Base-by-base conservation (phyloP, 2,329 filamentous ascomycete genomes). In the Ophiobolus disseminans region DNA sequence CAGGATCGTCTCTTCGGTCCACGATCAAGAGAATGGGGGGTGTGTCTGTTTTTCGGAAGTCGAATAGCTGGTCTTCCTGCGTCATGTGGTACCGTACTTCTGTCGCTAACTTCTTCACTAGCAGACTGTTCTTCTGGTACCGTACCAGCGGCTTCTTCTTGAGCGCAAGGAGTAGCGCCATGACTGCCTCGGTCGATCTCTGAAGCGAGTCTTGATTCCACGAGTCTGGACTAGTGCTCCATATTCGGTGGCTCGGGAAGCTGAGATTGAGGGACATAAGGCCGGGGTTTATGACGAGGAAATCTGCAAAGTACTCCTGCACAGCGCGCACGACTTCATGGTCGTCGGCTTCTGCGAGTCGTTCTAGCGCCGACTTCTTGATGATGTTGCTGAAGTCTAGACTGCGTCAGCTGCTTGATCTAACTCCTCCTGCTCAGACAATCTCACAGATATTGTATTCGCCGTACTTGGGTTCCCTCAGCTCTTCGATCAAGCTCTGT, bases 71-170 rank as follows among this genome's bases (percentile, higher is more conserved):
- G 53, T 97, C 91, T 73, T 99, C 95, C 69, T 97, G 94, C 0
- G 90, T 93, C 66, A 97, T 91, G 59, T 90, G 85, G 73, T 97
- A 97, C 48, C 91, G 86, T 25, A 97, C 85, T 74, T 99, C 94
- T 0, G 89, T 91, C 3, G 93, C 94, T 25, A 99, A 79, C 75
- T 97, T 99, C 76, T 94, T 96, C 1, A 93, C 87, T 56, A 97
- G 73, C 23, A 91, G 76, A 66, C 94, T 99, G 69, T 90, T 96
- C 76, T 89, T 96, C 71, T 94, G 87, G 68, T 95, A 99, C 52
- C 94, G 84, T 62, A 99, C 94, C 58, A 99, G 78, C 0, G 95
- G 93, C 70, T 93, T 96, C 82, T 99, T 99, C 76, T 99, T 99
- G 53, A 99, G 79, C 0, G 93, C 89, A 35, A 99, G 77, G 4